These are phyloP conservation scores for Hypoxylon crocopeplum DNA, from an alignment of 495 filamentous ascomycete species.

Conservation along the genomic window DNA sequence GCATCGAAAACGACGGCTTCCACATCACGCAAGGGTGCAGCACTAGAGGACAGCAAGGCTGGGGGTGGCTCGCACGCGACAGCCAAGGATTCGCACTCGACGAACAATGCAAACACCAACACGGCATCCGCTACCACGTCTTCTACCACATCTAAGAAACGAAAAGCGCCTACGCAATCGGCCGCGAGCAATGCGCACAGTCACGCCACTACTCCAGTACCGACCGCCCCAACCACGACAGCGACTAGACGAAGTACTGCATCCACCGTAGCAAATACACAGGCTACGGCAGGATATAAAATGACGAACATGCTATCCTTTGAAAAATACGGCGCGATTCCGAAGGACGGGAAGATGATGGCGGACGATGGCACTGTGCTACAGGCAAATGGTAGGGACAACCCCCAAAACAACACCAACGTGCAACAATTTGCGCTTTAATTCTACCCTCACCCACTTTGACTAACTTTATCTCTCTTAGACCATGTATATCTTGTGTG, in stretches of 20 bases:
- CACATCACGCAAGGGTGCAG: constrained; percentile 54
- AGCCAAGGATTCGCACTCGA: constrained; percentile 36
- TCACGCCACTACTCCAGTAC: constrained; percentile 55
- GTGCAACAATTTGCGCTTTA: constrained; percentile 32
- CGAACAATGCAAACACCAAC: constrained; percentile 50
- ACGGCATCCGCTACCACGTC: constrained; percentile 60
- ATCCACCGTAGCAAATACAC: constrained; percentile 19
- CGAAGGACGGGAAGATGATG: constrained; percentile 79
- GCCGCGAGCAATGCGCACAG: constrained; percentile 40
- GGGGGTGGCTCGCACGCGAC: constrained; percentile 39
- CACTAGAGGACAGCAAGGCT: constrained; percentile 54
- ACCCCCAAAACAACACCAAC: background rate
- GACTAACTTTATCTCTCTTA: constrained; percentile 47
- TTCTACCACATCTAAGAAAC: constrained; percentile 68
- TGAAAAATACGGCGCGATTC: constrained; percentile 67
- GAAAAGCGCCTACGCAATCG: constrained; percentile 66
- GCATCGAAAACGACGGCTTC: constrained; percentile 41
- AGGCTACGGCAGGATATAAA: constrained; percentile 41
- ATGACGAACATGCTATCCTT: constrained; percentile 89
- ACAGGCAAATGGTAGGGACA: constrained; percentile 79
- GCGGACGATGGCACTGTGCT: constrained; percentile 91
- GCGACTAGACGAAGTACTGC: constrained; percentile 47
- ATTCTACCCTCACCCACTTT: background rate
- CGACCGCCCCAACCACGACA: constrained; percentile 48
- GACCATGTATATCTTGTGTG: constrained; percentile 98